Percentiles rank a stretch among this genome's conserved stretches.
These are phyloP conservation scores for Aspergillus heteromorphus DNA, from an alignment of 495 filamentous ascomycete species.

Conservation along the genomic window DNA sequence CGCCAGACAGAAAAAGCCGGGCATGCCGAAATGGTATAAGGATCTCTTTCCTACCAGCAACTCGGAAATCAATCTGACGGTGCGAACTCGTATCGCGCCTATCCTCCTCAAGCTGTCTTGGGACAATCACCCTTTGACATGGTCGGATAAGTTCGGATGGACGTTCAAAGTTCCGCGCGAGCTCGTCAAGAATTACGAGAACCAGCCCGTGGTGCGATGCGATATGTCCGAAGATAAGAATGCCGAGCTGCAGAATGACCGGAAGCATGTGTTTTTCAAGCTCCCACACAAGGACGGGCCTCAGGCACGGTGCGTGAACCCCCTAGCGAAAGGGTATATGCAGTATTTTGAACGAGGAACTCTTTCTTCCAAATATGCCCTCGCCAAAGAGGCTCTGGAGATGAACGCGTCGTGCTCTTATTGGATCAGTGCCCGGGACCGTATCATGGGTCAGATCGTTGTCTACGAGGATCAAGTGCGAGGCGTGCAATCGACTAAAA, in stretches of 20 bases:
- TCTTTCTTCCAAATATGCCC: constrained; percentile 76
- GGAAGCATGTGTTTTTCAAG: constrained; percentile 72
- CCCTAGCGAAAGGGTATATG: constrained; percentile 85
- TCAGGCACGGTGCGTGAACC: constrained; percentile 71
- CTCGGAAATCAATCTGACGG: constrained; percentile 66
- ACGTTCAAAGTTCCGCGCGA: constrained; percentile 71
- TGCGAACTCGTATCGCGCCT: constrained; percentile 83
- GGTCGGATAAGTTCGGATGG: constrained; percentile 92
- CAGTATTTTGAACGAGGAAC: constrained; percentile 86
- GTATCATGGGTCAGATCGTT: constrained; percentile 90
- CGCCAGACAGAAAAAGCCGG: constrained; percentile 83
- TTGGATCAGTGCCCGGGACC: constrained; percentile 92
- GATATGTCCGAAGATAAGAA: constrained; percentile 73
- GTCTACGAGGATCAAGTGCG: constrained; percentile 68
- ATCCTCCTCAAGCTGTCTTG: constrained; percentile 79
- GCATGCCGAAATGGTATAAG: constrained; percentile 95
- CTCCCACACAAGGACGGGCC: constrained; percentile 95
- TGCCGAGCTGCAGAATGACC: constrained; percentile 58
- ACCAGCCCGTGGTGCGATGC: constrained; percentile 65
- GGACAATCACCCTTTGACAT: constrained; percentile 84
- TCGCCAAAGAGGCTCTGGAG: constrained; percentile 89
- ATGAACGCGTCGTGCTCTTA: constrained; percentile 99
- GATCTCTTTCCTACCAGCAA: constrained; percentile 68
- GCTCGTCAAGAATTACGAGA: constrained; percentile 58
- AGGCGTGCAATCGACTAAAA: constrained; percentile 11